phyloP scores from a whole-genome alignment of 805 yeast genomes.

The Metschnikowia corniflorae region DNA sequence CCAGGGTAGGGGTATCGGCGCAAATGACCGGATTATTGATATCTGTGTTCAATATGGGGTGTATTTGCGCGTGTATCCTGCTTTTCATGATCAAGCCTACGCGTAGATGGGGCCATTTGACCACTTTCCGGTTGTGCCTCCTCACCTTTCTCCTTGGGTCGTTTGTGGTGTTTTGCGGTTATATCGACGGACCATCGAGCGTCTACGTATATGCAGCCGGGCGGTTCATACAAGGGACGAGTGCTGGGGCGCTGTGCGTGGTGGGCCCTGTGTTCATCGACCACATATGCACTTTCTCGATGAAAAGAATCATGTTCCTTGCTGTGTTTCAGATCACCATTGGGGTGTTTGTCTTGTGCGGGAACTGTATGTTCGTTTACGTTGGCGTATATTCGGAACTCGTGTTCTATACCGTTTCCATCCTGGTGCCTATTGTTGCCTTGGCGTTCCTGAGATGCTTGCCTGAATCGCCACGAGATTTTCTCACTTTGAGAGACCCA shows the following conservation, averaged over 20 bases:
- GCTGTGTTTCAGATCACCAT: conserved; percentile 4
- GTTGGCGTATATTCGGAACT: conserved; percentile 5
- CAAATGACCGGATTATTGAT: conserved; percentile 5
- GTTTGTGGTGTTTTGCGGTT: conserved; percentile 1
- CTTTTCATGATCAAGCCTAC: conserved; percentile 1
- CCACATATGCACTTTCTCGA: conserved; percentile 10
- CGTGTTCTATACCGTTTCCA: conserved; percentile 1
- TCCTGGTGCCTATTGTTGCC: conserved; percentile 2
- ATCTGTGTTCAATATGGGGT: conserved; percentile 10
- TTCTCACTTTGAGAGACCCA: conserved; percentile 1
- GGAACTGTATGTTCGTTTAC: conserved; percentile 7
- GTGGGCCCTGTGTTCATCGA: conserved; percentile 12
- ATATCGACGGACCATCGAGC: conserved; percentile 2
- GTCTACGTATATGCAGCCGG: conserved; percentile 3
- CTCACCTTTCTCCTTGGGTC: conserved; percentile 4
- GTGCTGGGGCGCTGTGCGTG: conserved; percentile 12
- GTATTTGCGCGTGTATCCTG: conserved; percentile 8
- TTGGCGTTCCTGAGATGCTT: conserved; percentile 4
- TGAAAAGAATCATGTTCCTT: neutral
- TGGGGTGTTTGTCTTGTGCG: conserved; percentile 4
- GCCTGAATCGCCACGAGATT: conserved; percentile 9
- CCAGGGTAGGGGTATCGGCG: conserved; percentile 6
- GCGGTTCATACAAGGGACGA: conserved; percentile 5
- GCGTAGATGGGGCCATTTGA: conserved; percentile 8
- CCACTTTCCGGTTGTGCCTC: conserved; percentile 3